Conservation (phyloP, 108 stramenopile genomes). For the Cyclostephanos tholiformis region DNA sequence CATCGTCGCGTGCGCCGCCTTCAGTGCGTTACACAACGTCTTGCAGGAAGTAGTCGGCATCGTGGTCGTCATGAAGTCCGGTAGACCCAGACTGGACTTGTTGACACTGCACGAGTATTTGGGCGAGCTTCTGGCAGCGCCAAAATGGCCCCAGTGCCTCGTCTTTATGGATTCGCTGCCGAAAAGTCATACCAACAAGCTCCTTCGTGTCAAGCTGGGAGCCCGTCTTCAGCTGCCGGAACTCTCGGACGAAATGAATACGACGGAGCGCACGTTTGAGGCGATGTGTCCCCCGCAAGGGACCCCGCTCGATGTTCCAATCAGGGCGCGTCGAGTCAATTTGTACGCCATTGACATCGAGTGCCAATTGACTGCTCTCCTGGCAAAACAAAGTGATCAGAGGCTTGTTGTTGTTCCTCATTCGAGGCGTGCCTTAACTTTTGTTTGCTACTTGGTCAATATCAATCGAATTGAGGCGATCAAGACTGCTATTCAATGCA, state of each 20-base stretch:
- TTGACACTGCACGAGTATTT: constrained; percentile 53
- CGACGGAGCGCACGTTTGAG: constrained; percentile 57
- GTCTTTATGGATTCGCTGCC: constrained; percentile 69
- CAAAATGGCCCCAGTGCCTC: constrained; percentile 67
- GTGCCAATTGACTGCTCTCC: constrained; percentile 18
- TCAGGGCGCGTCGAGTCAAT: constrained; percentile 43
- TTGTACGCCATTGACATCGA: constrained; percentile 38
- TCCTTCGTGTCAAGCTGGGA: constrained; percentile 61
- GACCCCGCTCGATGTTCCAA: constrained; percentile 52
- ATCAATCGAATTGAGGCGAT: constrained; percentile 39
- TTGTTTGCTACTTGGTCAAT: constrained; percentile 51
- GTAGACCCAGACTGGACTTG: constrained; percentile 49
- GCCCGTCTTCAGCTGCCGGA: constrained; percentile 56
- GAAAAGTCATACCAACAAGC: constrained; percentile 64
- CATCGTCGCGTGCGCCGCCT: constrained; percentile 52
- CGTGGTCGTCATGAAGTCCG: constrained; percentile 54
- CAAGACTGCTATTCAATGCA: constrained; percentile 22
- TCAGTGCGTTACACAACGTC: constrained; percentile 56
- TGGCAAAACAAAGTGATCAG: neutral
- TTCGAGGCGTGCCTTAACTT: constrained; percentile 37
- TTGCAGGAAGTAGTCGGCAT: constrained; percentile 75
- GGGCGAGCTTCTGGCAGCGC: constrained; percentile 46
- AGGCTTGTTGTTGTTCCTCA: constrained; percentile 46
- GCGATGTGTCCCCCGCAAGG: constrained; percentile 62
- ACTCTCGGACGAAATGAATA: constrained; percentile 54